Conservation (phyloP, 768 basidiomycete genomes). For the Russula vinacea region DNA sequence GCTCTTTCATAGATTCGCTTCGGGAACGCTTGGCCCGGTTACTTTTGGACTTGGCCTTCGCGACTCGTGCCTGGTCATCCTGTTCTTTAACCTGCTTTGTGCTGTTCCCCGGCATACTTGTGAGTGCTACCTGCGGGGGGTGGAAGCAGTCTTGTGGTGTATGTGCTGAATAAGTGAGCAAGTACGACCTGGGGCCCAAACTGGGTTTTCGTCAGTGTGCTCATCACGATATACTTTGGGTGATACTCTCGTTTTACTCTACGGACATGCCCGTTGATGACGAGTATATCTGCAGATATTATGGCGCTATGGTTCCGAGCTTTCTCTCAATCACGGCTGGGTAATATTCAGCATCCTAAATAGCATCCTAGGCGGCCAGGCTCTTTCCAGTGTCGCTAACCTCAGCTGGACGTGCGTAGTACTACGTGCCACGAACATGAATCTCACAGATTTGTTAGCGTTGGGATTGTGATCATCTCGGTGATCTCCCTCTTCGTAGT, state of each 20-base stretch:
- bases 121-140: slow-evolving; percentile 28
- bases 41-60: slow-evolving; percentile 44
- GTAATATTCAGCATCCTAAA: slow-evolving; percentile 57
- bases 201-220: slow-evolving; percentile 78
- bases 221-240: slow-evolving; percentile 63
- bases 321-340: slow-evolving; percentile 48
- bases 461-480: slow-evolving; percentile 79
- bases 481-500: slow-evolving; percentile 56
- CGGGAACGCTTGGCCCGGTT: slow-evolving; percentile 47
- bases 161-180: not conserved
- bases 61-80: slow-evolving; percentile 45
- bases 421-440: not conserved
- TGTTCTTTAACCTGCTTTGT: slow-evolving; percentile 46
- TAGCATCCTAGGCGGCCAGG: slow-evolving; percentile 61
- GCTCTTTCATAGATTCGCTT: slow-evolving; percentile 39
- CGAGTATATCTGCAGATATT: slow-evolving; percentile 44
- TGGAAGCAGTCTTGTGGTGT: not conserved
- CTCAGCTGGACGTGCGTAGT: slow-evolving; percentile 50
- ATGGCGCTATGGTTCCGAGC: slow-evolving; percentile 49
- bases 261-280: not conserved
- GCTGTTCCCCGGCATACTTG: slow-evolving; percentile 46
- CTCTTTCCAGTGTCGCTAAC: slow-evolving; percentile 49
- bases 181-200: slow-evolving; percentile 72
- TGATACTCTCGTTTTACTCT: slow-evolving; percentile 33
- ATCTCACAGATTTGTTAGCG: slow-evolving; percentile 30